Evolutionary conservation across 441 rosid species (phyloP).

Genomic region (Gossypium schwendimanii): DNA sequence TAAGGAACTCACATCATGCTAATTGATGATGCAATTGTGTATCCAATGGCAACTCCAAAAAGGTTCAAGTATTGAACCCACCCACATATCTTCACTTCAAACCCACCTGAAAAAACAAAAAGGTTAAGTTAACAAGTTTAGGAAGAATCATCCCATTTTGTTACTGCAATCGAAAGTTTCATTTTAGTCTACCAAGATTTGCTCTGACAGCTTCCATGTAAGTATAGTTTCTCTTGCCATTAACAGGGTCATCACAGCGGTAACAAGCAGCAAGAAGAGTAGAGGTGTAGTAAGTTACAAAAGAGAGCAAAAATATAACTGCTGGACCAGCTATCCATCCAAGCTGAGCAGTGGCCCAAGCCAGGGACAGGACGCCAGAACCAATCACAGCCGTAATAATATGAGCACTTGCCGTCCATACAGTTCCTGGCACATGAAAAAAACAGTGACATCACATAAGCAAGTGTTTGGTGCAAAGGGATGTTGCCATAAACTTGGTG

Average conservation of each 20-base stretch:
- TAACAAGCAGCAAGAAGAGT: slow-evolving; percentile 61
- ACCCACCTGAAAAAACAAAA: slow-evolving; percentile 42
- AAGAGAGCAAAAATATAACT: slow-evolving; percentile 60
- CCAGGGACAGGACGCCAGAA: slow-evolving; percentile 76
- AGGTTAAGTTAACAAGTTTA: neutral
- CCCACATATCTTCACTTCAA: slow-evolving; percentile 59
- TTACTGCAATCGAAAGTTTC: neutral
- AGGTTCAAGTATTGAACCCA: slow-evolving; percentile 65
- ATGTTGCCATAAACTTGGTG: neutral
- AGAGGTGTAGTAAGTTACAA: slow-evolving; percentile 69
- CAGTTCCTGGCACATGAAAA: slow-evolving; percentile 36
- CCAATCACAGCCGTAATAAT: slow-evolving; percentile 85
- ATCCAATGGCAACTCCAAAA: slow-evolving; percentile 75
- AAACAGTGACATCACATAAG: neutral
- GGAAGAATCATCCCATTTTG: neutral
- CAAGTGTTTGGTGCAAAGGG: neutral
- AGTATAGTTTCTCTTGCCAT: slow-evolving; percentile 75
- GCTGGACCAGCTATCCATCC: slow-evolving; percentile 89
- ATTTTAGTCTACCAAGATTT: slow-evolving; percentile 44
- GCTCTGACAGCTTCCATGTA: slow-evolving; percentile 68
- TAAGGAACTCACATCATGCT: slow-evolving; percentile 70
- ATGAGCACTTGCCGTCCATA: slow-evolving; percentile 90
- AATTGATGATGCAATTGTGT: slow-evolving; percentile 76
- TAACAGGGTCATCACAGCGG: slow-evolving; percentile 55
- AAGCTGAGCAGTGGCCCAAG: slow-evolving; percentile 85